Percentiles rank a stretch among this genome's conserved stretches.
phyloP scores from a whole-genome alignment of 2,329 filamentous ascomycete species.

The Fusarium sp. region DNA sequence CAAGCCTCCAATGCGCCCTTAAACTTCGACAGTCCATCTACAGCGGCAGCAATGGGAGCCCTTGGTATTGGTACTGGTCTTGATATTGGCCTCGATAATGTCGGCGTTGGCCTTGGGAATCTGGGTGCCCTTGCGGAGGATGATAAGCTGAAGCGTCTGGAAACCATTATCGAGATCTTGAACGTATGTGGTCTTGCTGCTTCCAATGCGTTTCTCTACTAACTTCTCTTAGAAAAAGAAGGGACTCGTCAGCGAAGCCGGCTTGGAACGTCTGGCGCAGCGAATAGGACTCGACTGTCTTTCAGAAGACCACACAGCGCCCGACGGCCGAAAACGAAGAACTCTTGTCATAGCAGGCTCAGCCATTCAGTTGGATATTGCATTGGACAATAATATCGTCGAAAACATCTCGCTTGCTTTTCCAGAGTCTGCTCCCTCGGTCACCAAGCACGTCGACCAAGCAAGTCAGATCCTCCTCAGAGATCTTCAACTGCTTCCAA shows the following conservation, averaged over 20 bases:
- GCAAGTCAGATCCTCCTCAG: slow-evolving; percentile 74
- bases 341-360: slow-evolving; percentile 73
- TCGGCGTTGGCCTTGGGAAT: slow-evolving; percentile 61
- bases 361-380: slow-evolving; percentile 71
- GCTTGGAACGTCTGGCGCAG: slow-evolving; percentile 77
- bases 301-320: slow-evolving; percentile 65
- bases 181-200: slow-evolving; percentile 53
- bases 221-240: slow-evolving; percentile 55
- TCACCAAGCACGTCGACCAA: slow-evolving; percentile 69
- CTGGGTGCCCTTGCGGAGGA: slow-evolving; percentile 61
- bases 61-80: slow-evolving; percentile 62
- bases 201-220: background rate
- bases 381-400: slow-evolving; percentile 71
- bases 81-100: slow-evolving; percentile 65
- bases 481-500: slow-evolving; percentile 70
- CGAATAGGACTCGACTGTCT: slow-evolving; percentile 74
- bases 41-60: slow-evolving; percentile 70
- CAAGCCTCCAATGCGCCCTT: slow-evolving; percentile 60
- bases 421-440: slow-evolving; percentile 67
- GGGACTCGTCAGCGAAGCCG: slow-evolving; percentile 78
- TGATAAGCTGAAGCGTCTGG: slow-evolving; percentile 66
- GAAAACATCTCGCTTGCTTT: slow-evolving; percentile 73
- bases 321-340: slow-evolving; percentile 61
- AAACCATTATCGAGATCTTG: slow-evolving; percentile 62
- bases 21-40: slow-evolving; percentile 74